Base-by-base conservation (phyloP, 2,329 filamentous ascomycete species). In the Ceratocystiopsis sp. region DNA sequence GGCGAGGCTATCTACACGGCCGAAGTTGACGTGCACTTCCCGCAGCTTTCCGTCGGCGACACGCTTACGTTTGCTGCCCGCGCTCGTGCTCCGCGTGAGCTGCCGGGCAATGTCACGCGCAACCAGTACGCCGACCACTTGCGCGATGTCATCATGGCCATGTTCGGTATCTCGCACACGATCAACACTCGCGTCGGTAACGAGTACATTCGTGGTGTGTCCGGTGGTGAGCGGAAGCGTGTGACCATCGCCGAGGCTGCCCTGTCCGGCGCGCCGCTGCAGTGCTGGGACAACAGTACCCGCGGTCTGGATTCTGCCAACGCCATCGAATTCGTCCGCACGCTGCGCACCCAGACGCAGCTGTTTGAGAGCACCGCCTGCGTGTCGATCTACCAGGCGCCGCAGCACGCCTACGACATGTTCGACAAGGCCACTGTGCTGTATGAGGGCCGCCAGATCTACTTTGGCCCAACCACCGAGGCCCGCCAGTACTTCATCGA, bases 1-100 rank as follows among this genome's bases (percentile, higher is more conserved):
- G 84, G 84, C 50, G 84, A 93, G 61, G 82, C 82, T 48, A 87
- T 91, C 57, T 91, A 91, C 61, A 87, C 81, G 0, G 82, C 83
- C 46, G 84, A 89, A 58, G 78, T 84, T 34, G 84, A 93, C 55
- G 78, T 82, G 3, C 82, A 87, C 60, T 87, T 87, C 54, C 80
- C 82, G 14, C 73, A 78, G 61, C 62, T 89, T 52, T 77, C 73
- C 2, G 83, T 89, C 38, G 81, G 81, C 42, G 80, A 89, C 52
- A 91, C 84, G 1, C 67, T 89, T 40, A 79, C 75, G 43, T 89
- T 89, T 49, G 83, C 83, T 16, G 82, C 83, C 3, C 67, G 73
- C 16, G 80, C 82, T 9, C 70, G 80, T 44, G 71, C 78, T 40
- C 78, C 80, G 2, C 71, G 72, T 40, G 53, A 69, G 32, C 66